Evolutionary conservation across 331 rosid species (phyloP).

Genomic region (Malus hybrid): DNA sequence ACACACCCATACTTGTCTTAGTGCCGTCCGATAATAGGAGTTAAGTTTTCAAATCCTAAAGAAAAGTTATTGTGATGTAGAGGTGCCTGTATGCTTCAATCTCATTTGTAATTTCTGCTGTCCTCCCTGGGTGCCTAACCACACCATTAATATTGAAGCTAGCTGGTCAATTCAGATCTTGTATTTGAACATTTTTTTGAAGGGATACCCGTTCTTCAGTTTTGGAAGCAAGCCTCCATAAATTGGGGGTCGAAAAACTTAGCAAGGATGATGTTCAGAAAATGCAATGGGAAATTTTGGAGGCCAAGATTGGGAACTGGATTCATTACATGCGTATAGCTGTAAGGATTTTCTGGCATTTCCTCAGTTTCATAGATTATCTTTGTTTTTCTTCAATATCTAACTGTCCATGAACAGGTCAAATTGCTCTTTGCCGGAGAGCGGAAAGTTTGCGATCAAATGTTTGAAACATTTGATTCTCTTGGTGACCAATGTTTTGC

Average conservation of each 20-base stretch:
- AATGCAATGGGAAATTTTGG: conserved; percentile 96
- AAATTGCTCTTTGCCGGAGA: conserved; percentile 94
- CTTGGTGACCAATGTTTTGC: conserved; percentile 93
- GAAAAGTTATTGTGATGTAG: background rate
- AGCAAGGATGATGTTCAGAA: conserved; percentile 97
- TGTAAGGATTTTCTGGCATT: conserved; percentile 39
- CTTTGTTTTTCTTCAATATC: background rate
- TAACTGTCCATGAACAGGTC: conserved; percentile 50
- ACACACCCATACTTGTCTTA: background rate
- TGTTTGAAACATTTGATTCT: conserved; percentile 84
- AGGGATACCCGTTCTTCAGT: conserved; percentile 88
- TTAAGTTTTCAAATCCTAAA: background rate
- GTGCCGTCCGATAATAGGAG: background rate
- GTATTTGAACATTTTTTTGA: background rate
- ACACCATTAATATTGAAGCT: background rate
- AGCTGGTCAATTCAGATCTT: background rate
- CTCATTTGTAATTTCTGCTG: background rate
- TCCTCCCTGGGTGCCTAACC: background rate
- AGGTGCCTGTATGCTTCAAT: background rate
- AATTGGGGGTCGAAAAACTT: conserved; percentile 94
- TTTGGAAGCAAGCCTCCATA: conserved; percentile 87
- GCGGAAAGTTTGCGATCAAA: conserved; percentile 86
- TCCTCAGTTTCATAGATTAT: background rate
- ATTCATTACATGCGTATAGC: conserved; percentile 23
- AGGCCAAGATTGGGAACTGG: conserved; percentile 99